Base-by-base conservation (phyloP, 257 asterid species). In the Penstemon eatonii region DNA sequence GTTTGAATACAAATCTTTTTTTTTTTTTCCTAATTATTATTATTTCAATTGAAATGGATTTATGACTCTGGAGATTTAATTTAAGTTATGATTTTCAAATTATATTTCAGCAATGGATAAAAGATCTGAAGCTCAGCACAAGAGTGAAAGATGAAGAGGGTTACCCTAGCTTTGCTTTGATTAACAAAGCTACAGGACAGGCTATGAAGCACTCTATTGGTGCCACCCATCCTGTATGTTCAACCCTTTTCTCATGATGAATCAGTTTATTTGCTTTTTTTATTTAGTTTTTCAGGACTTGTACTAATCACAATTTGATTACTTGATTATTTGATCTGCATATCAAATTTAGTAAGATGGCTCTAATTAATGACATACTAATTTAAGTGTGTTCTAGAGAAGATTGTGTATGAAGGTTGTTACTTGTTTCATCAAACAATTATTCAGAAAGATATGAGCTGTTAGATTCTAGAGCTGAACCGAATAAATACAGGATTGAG, bases 81-180 rank as follows among this genome's bases (percentile, higher is more conserved):
- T 10, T 59, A 47, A 39, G 42, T 7, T 41, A 25, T 40, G 52
- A 13, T 62, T 62, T 25, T 5, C 33, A 19, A 19, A 51, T 63
- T 45, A 38, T 10, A 19, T 62, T 69, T 47, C 80, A 85, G 88
- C 88, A 85, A 53, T 85, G 86, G 90, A 65, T 79, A 63, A 82
- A 81, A 56, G 90, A 82, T 66, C 82, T 80, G 76, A 85, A 50
- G 80, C 78, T 1, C 55, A 78, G 88, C 76, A 82, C 82, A 18
- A 82, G 50, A 73, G 86, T 82, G 70, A 85, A 85, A 75, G 90
- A 85, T 66, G 90, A 80, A 76, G 77, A 85, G 57, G 90, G 90
- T 3, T 78, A 73, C 46, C 87, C 90, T 7, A 68, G 84, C 71
- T 85, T 85, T 78, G 82, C 84, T 7, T 79, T 85, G 74, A 74